Percentiles rank a stretch among this genome's conserved stretches.
Evolutionary conservation across 73 alveolate species (phyloP).

Genomic region (Breviolum minutum): DNA sequence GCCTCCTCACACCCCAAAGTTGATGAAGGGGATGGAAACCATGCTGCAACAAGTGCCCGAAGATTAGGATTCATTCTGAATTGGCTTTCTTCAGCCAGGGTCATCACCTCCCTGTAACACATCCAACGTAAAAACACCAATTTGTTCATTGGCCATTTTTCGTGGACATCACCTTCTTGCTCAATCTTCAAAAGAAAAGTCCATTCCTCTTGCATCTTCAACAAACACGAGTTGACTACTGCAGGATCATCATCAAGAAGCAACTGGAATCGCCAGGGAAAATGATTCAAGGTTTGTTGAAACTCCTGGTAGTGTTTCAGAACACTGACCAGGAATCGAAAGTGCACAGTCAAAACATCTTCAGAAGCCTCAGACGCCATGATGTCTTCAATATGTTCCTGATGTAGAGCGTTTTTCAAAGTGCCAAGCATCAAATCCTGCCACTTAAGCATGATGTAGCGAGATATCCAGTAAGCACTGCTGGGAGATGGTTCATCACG

Average conservation of each 20-base stretch:
- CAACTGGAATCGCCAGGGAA: constrained; percentile 18
- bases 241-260: background rate
- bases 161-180: no score
- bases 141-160: background rate
- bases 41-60: background rate
- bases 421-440: background rate
- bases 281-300: background rate
- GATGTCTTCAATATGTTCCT: background rate
- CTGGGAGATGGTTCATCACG: background rate
- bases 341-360: background rate
- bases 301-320: constrained; percentile 15
- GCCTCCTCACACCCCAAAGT: constrained; percentile 11
- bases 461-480: background rate
- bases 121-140: background rate
- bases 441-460: constrained; percentile 13
- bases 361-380: background rate
- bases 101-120: background rate
- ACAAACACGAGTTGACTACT: background rate
- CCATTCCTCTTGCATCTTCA: constrained; percentile 16
- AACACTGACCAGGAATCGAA: background rate
- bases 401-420: background rate
- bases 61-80: background rate
- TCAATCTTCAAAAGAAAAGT: background rate
- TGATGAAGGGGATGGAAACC: constrained; percentile 16
- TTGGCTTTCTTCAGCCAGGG: background rate